These are phyloP conservation scores for Ramalina intermedia DNA, from an alignment of 495 filamentous ascomycete genomes.

Conservation along the genomic window DNA sequence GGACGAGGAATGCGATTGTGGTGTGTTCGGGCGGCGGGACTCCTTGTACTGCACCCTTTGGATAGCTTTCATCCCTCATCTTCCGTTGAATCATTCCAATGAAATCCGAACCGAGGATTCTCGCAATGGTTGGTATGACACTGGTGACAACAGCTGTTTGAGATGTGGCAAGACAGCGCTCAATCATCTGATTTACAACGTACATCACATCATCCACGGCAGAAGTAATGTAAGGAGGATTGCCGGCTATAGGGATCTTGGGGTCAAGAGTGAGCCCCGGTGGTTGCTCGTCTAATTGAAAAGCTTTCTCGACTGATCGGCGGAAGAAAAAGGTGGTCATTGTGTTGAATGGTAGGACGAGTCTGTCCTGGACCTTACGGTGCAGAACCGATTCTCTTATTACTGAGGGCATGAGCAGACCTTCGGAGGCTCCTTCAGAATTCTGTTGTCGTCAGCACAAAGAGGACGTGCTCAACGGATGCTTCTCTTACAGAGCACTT, in stretches of 20 bases:
- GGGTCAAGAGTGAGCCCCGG: slow-evolving; percentile 60
- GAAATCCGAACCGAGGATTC: slow-evolving; percentile 85
- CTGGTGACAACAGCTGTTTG: slow-evolving; percentile 59
- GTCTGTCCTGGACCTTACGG: slow-evolving; percentile 57
- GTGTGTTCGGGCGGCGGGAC: slow-evolving; percentile 70
- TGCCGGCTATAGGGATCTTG: slow-evolving; percentile 47
- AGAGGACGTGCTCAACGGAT: slow-evolving; percentile 1
- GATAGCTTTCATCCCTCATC: slow-evolving; percentile 92
- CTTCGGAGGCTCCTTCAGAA: slow-evolving; percentile 17
- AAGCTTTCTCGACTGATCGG: slow-evolving; percentile 88
- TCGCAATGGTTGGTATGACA: slow-evolving; percentile 65
- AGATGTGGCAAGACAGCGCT: slow-evolving; percentile 71
- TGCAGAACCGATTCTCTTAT: slow-evolving; percentile 58
- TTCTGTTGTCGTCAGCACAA: slow-evolving; percentile 24
- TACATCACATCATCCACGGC: slow-evolving; percentile 99
- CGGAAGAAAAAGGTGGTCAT: slow-evolving; percentile 95
- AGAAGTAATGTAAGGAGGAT: slow-evolving; percentile 83
- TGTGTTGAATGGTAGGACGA: slow-evolving; percentile 64
- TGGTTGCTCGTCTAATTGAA: slow-evolving; percentile 94
- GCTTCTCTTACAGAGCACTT: slow-evolving; percentile 55
- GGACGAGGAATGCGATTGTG: slow-evolving; percentile 71
- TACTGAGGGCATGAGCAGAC: slow-evolving; percentile 49
- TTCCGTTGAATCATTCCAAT: slow-evolving; percentile 93
- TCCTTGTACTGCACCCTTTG: slow-evolving; percentile 57
- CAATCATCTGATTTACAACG: slow-evolving; percentile 83